These are phyloP conservation scores for Botrytis fabae DNA, from an alignment of 2,329 filamentous ascomycete genomes.

Conservation along the genomic window DNA sequence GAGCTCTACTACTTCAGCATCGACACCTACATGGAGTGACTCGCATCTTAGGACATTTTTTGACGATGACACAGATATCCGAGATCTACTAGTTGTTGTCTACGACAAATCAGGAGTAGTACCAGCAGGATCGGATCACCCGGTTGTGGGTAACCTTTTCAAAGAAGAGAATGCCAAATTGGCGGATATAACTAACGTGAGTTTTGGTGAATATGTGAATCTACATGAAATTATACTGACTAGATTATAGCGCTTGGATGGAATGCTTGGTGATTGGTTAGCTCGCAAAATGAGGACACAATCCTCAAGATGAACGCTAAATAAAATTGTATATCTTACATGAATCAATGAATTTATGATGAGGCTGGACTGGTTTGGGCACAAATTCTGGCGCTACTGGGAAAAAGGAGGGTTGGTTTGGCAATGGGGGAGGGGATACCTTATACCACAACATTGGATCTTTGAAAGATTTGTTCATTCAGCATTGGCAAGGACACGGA, in stretches of 20 bases:
- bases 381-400: conserved; percentile 28
- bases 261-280: conserved; percentile 81
- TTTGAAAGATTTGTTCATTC: conserved; percentile 27
- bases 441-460: conserved; percentile 26
- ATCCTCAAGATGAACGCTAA: conserved; percentile 31
- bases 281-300: conserved; percentile 62
- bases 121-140: conserved; percentile 80
- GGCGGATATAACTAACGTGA: conserved; percentile 78
- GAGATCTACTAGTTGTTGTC: conserved; percentile 86
- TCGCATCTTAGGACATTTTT: conserved; percentile 83
- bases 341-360: conserved; percentile 39
- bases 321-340: conserved; percentile 30
- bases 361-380: conserved; percentile 26
- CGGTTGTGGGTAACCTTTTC: conserved; percentile 77
- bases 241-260: conserved; percentile 68
- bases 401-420: conserved; percentile 22
- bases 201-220: conserved; percentile 37
- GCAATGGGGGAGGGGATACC: conserved; percentile 22
- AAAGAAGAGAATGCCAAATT: conserved; percentile 83
- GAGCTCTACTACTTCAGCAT: conserved; percentile 56
- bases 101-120: conserved; percentile 86
- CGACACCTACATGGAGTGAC: conserved; percentile 76
- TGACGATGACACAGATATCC: conserved; percentile 84
- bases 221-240: conserved; percentile 26
- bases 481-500: conserved; percentile 10